Percentiles rank a stretch among this genome's conserved stretches.
Conservation (phyloP, 148 eudicot species). For the Dianthus caryophyllus region DNA sequence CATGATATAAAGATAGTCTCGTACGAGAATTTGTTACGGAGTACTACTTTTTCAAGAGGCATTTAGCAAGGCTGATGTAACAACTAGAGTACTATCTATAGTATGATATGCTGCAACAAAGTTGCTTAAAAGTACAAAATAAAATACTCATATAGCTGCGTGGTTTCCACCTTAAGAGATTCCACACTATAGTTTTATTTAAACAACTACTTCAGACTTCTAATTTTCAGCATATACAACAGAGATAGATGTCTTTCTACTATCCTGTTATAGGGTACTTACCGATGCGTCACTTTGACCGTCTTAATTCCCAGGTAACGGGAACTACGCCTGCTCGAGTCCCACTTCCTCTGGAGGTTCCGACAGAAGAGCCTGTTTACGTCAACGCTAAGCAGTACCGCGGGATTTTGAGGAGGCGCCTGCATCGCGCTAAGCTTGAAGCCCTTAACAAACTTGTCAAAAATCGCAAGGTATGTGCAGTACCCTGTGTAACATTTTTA, state of each 20-base stretch:
- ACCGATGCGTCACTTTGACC: slow-evolving; percentile 14
- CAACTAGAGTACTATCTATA: too few species aligned
- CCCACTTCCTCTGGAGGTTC: slow-evolving; percentile 53
- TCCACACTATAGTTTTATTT: too few species aligned
- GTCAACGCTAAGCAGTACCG: slow-evolving; percentile 74
- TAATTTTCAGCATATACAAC: not conserved
- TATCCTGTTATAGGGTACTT: slow-evolving; percentile 24
- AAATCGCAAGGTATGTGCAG: slow-evolving; percentile 49
- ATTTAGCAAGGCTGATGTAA: too few species aligned
- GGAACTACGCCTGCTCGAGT: slow-evolving; percentile 47
- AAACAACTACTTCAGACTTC: too few species aligned
- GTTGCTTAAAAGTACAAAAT: too few species aligned
- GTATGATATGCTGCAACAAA: too few species aligned
- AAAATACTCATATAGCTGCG: too few species aligned
- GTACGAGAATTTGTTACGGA: too few species aligned
- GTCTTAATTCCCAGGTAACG: slow-evolving; percentile 37
- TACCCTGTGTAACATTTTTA: too few species aligned
- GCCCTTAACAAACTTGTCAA: slow-evolving; percentile 60
- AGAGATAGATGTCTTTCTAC: slow-evolving; percentile 19
- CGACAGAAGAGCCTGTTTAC: slow-evolving; percentile 48
- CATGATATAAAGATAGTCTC: too few species aligned
- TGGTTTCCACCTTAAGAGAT: too few species aligned
- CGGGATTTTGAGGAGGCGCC: slow-evolving; percentile 67
- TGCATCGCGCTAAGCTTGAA: slow-evolving; percentile 76
- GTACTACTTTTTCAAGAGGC: too few species aligned